These are phyloP conservation scores for Fusarium begoniae DNA, from an alignment of 2,329 filamentous ascomycete genomes.

Conservation along the genomic window DNA sequence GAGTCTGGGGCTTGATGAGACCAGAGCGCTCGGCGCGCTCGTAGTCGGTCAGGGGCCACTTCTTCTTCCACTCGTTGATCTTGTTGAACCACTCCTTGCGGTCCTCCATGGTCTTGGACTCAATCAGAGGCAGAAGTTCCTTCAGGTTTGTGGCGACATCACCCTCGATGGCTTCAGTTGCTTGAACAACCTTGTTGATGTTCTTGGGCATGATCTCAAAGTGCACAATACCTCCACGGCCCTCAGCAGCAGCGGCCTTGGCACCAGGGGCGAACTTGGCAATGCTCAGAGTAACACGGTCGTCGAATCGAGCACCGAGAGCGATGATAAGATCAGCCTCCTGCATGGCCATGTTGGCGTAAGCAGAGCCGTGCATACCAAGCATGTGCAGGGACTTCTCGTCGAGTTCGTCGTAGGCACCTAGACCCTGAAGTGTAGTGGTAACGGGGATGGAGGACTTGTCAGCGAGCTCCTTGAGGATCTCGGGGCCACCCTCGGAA, in stretches of 20 bases:
- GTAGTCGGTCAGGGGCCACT: constrained; percentile 86
- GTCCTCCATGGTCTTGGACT: constrained; percentile 68
- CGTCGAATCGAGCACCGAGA: constrained; percentile 92
- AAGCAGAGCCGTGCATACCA: constrained; percentile 97
- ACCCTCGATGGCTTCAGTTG: constrained; percentile 93
- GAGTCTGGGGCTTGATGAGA: constrained; percentile 91
- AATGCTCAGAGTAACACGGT: constrained; percentile 87
- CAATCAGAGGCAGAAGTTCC: constrained; percentile 76
- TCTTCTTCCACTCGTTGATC: constrained; percentile 90
- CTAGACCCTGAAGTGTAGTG: constrained; percentile 93
- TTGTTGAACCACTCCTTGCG: constrained; percentile 88
- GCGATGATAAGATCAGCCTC: constrained; percentile 96
- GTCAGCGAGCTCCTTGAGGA: constrained; percentile 87
- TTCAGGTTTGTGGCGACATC: constrained; percentile 85
- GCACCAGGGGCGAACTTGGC: constrained; percentile 90
- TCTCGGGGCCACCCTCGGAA: constrained; percentile 77
- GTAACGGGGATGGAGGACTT: constrained; percentile 94
- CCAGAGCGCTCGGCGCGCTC: constrained; percentile 80
- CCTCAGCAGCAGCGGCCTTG: constrained; percentile 83
- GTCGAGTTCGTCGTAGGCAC: constrained; percentile 91
- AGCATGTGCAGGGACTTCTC: constrained; percentile 97
- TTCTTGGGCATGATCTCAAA: constrained; percentile 99
- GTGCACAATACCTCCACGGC: constrained; percentile 92
- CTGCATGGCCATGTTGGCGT: constrained; percentile 98
- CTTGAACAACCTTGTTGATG: constrained; percentile 99